phyloP scores from a whole-genome alignment of 805 yeast genomes.

The Barnettozyma salicaria region DNA sequence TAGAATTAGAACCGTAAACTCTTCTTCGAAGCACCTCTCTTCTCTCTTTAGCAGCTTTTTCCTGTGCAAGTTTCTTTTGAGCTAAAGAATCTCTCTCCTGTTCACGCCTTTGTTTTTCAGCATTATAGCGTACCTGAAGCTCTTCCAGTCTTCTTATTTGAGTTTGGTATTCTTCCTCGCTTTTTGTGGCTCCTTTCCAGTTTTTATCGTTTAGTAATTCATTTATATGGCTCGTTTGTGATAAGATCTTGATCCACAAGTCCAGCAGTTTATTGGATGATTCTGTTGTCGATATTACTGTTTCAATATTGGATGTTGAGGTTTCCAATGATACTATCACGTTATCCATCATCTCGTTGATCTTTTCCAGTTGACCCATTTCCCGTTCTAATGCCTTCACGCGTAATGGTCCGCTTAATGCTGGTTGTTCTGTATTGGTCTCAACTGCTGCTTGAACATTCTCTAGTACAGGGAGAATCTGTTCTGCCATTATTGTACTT shows the following conservation, averaged over 20 bases:
- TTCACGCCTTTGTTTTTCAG: conserved; percentile 22
- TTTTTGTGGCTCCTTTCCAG: conserved; percentile 33
- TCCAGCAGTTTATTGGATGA: conserved; percentile 46
- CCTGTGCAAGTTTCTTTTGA: conserved; percentile 16
- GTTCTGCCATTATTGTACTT: conserved; percentile 7
- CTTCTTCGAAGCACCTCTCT: conserved; percentile 26
- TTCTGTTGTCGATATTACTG: conserved; percentile 32
- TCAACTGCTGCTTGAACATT: conserved; percentile 11
- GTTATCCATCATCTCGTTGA: conserved; percentile 19
- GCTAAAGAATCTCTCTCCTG: conserved; percentile 21
- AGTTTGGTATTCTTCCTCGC: conserved; percentile 20
- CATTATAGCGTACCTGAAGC: conserved; percentile 23
- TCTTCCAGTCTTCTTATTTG: conserved; percentile 26
- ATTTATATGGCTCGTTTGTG: conserved; percentile 53
- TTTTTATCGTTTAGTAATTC: conserved; percentile 38
- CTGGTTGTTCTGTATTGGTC: conserved; percentile 11
- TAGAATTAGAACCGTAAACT: conserved; percentile 22
- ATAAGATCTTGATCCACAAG: conserved; percentile 55
- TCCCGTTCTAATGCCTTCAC: conserved; percentile 22
- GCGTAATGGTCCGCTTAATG: conserved; percentile 16
- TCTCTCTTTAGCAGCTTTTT: conserved; percentile 20
- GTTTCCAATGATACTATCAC: conserved; percentile 20
- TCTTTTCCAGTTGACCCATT: conserved; percentile 17
- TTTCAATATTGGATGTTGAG: conserved; percentile 17
- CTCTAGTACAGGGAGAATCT: conserved; percentile 8